These are phyloP conservation scores for Ulota crispa DNA, from an alignment of 225 moss, liverwort and hornwort species.

Conservation along the genomic window DNA sequence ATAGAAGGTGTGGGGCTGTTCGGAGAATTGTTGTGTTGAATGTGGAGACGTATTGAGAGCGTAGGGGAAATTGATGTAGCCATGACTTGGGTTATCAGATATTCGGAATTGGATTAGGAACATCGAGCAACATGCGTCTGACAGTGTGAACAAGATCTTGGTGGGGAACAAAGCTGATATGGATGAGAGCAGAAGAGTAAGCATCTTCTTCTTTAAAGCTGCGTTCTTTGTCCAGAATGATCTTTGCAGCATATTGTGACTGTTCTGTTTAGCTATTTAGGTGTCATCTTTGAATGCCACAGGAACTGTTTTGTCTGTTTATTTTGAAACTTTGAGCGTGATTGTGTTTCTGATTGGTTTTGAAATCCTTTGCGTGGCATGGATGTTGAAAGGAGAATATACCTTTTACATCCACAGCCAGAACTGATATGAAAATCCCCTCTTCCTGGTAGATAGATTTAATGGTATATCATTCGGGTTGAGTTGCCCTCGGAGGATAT, in stretches of 20 bases:
- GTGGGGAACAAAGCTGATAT: slow-evolving; percentile 99
- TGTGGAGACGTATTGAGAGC: neutral
- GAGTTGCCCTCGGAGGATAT: neutral
- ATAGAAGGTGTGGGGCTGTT: neutral
- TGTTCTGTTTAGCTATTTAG: slow-evolving; percentile 4
- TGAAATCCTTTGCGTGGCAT: neutral
- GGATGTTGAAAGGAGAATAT: slow-evolving; percentile 2
- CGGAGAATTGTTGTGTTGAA: slow-evolving; percentile 7
- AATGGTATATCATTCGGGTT: neutral
- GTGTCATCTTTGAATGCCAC: neutral
- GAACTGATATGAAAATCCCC: neutral
- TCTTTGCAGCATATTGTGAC: neutral
- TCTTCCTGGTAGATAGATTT: neutral
- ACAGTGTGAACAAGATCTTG: slow-evolving; percentile 94
- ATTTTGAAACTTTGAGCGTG: neutral
- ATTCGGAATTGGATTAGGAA: slow-evolving; percentile 60
- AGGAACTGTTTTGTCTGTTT: slow-evolving; percentile 8
- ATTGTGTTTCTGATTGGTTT: slow-evolving; percentile 4
- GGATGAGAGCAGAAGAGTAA: slow-evolving; percentile 98
- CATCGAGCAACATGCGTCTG: slow-evolving; percentile 96
- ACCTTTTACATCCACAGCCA: neutral
- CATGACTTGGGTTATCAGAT: slow-evolving; percentile 39
- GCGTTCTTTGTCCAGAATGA: neutral
- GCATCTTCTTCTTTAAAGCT: neutral
- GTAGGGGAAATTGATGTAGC: slow-evolving; percentile 41